These are phyloP conservation scores for Calophaca sinica DNA, from an alignment of 306 rosid species.

Conservation along the genomic window DNA sequence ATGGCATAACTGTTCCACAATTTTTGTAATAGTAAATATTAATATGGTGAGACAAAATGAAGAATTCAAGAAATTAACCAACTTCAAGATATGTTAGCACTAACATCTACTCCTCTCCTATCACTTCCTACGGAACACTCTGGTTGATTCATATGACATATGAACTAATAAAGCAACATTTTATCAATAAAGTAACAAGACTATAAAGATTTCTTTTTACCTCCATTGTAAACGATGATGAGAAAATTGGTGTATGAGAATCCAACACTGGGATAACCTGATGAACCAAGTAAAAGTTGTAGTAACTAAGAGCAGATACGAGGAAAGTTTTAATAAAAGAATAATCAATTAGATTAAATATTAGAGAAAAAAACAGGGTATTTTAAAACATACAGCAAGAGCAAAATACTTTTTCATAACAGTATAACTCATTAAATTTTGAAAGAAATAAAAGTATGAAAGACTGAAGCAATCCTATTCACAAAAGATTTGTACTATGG, in stretches of 20 bases:
- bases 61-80: not conserved
- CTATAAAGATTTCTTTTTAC: slow-evolving; percentile 42
- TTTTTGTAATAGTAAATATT: not conserved
- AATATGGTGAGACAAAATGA: not conserved
- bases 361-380: not conserved
- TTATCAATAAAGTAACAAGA: slow-evolving; percentile 8
- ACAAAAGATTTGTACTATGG: slow-evolving; percentile 15
- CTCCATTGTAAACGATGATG: slow-evolving; percentile 98
- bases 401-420: not conserved
- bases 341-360: slow-evolving; percentile 28
- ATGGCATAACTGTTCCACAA: not conserved
- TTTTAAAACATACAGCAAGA: slow-evolving; percentile 12
- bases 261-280: slow-evolving; percentile 95
- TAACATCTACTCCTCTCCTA: not conserved
- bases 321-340: slow-evolving; percentile 10
- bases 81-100: slow-evolving; percentile 21
- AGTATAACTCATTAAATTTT: not conserved
- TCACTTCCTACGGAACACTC: slow-evolving; percentile 21
- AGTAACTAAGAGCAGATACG: slow-evolving; percentile 27
- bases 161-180: slow-evolving; percentile 26
- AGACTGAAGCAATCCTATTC: slow-evolving; percentile 28
- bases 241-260: slow-evolving; percentile 82
- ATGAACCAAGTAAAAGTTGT: slow-evolving; percentile 38
- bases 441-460: not conserved
- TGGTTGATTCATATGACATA: slow-evolving; percentile 14